phyloP scores from a whole-genome alignment of 805 yeast species.

The Pichia membranifaciens region DNA sequence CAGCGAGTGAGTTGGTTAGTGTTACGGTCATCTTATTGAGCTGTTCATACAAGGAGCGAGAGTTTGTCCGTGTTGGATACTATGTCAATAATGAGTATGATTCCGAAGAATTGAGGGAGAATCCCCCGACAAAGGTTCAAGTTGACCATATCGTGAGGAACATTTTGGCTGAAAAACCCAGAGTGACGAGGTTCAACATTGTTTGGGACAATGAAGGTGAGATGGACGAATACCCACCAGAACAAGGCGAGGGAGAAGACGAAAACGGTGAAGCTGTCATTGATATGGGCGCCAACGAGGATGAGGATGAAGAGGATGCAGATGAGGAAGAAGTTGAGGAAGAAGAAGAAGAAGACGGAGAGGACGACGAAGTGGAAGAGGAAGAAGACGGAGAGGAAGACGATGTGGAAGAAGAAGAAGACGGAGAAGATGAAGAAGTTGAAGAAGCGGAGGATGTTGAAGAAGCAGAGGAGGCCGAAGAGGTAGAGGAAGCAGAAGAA shows the following conservation, averaged over 20 bases:
- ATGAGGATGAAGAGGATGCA: conserved; percentile 35
- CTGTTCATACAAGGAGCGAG: conserved; percentile 89
- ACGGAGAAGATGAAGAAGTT: conserved; percentile 33
- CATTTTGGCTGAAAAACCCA: conserved; percentile 92
- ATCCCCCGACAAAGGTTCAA: conserved; percentile 90
- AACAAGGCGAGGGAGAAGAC: conserved; percentile 63
- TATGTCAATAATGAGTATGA: conserved; percentile 97
- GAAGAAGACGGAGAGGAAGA: conserved; percentile 29
- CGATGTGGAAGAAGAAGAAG: conserved; percentile 12
- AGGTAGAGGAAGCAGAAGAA: too few species aligned
- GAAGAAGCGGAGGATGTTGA: conserved; percentile 27
- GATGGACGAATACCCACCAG: conserved; percentile 71
- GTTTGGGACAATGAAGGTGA: conserved; percentile 79
- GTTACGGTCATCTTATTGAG: conserved; percentile 91
- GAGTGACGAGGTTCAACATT: conserved; percentile 94
- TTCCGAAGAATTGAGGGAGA: conserved; percentile 84
- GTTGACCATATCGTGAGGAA: conserved; percentile 92
- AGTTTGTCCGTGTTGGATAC: conserved; percentile 95
- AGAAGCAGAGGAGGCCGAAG: too few species aligned
- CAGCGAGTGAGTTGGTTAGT: conserved; percentile 90
- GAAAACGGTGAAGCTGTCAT: conserved; percentile 57
- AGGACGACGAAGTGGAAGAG: conserved; percentile 36
- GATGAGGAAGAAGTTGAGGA: conserved; percentile 38
- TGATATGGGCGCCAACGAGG: conserved; percentile 45
- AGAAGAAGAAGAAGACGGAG: conserved; percentile 34